phyloP scores from a whole-genome alignment of 2,329 filamentous ascomycete genomes.

The Lasiodiplodia sp. region DNA sequence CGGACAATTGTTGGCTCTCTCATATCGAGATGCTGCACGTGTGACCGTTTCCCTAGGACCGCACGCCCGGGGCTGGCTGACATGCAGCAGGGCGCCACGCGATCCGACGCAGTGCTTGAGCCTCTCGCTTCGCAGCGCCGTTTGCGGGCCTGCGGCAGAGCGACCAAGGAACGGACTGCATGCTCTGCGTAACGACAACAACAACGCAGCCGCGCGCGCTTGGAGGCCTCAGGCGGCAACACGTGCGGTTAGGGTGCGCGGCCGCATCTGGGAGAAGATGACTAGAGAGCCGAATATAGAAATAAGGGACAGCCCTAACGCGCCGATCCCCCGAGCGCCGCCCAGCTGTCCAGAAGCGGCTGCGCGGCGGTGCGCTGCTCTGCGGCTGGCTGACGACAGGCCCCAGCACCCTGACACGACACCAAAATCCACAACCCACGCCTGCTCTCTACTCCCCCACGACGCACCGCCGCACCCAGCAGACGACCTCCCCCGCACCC shows the following conservation, averaged over 20 bases:
- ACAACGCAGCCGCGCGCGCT: background rate
- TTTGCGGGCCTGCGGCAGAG: background rate
- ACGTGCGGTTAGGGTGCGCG: background rate
- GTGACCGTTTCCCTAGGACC: background rate
- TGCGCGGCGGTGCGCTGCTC: background rate
- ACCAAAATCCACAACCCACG: background rate
- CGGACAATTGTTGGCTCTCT: background rate
- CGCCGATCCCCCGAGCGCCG: slow-evolving; percentile 23
- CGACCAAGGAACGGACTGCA: background rate
- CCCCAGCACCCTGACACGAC: slow-evolving; percentile 25
- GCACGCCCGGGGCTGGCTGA: slow-evolving; percentile 3
- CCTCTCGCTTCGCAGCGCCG: slow-evolving; percentile 6
- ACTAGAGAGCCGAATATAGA: slow-evolving; percentile 17
- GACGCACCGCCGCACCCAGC: background rate
- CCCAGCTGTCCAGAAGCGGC: slow-evolving; percentile 19
- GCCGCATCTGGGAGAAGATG: background rate
- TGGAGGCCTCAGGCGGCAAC: background rate
- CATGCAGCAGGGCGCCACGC: slow-evolving; percentile 7
- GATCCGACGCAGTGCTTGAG: background rate
- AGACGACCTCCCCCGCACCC: background rate
- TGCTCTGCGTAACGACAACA: slow-evolving; percentile 1
- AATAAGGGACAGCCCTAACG: slow-evolving; percentile 26
- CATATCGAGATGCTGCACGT: slow-evolving; percentile 1
- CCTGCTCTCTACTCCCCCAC: background rate
- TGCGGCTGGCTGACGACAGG: slow-evolving; percentile 15